Evolutionary conservation across 768 basidiomycete species (phyloP).

Genomic region (Gelatoporia subvermispora): DNA sequence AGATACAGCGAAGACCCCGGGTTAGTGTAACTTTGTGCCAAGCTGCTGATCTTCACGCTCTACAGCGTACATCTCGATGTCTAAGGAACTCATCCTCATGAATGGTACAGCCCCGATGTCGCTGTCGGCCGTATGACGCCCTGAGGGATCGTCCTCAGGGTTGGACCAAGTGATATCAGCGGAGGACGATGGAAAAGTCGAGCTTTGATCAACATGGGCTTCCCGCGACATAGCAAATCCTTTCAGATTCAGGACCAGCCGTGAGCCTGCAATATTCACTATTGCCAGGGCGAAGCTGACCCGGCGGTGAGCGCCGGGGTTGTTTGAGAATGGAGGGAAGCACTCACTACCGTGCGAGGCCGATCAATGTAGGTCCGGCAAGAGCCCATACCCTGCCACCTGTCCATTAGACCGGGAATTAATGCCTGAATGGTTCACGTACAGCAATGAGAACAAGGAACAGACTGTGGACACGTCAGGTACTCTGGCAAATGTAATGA

Average conservation of each 20-base stretch:
- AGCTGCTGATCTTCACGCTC: slow-evolving; percentile 24
- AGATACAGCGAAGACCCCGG: too few relatives aligned
- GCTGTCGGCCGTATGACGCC: too few relatives aligned
- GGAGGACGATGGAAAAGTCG: not conserved
- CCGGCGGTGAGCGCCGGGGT: too few relatives aligned
- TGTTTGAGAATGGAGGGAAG: not conserved
- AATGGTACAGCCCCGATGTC: too few relatives aligned
- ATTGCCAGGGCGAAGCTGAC: slow-evolving; percentile 23
- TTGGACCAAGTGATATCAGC: not conserved
- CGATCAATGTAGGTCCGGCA: slow-evolving; percentile 19
- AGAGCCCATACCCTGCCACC: slow-evolving; percentile 21
- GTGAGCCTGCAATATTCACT: slow-evolving; percentile 23
- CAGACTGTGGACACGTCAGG: slow-evolving; percentile 10
- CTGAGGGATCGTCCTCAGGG: not conserved
- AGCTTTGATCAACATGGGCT: slow-evolving; percentile 3
- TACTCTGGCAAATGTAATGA: not conserved
- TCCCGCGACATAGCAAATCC: slow-evolving; percentile 14
- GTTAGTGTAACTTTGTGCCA: slow-evolving; percentile 11
- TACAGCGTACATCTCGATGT: slow-evolving; percentile 23
- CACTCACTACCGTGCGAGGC: slow-evolving; percentile 24
- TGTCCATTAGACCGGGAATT: too few relatives aligned
- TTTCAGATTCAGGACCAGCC: slow-evolving; percentile 25
- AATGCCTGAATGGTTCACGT: not conserved
- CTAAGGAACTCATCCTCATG: slow-evolving; percentile 3
- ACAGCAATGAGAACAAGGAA: slow-evolving; percentile 22